A percentile compares a stretch with the other conserved stretches of the same genome.
Evolutionary conservation across 352 stramenopile genomes (phyloP).

Genomic region (Phytophthora hybrid): DNA sequence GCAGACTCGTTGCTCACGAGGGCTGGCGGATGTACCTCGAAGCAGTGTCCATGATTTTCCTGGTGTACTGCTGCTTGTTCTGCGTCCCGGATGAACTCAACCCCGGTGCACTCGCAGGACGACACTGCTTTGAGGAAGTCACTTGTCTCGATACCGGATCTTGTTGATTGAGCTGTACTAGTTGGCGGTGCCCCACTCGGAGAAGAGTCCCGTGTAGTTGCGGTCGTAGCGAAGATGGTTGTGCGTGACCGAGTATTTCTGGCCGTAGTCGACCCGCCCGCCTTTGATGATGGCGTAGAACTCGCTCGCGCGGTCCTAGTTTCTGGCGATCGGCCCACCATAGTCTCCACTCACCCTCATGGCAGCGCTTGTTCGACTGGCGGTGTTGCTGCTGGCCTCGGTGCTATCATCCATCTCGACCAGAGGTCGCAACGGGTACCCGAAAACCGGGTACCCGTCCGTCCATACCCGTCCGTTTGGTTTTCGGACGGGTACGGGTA

Average conservation of each 20-base stretch:
- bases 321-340: conserved; percentile 66
- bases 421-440: no score
- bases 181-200: conserved; percentile 57
- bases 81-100: no score
- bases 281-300: conserved; percentile 74
- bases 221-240: conserved; percentile 51
- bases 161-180: conserved; percentile 65
- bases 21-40: no score
- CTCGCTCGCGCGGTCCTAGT: conserved; percentile 73
- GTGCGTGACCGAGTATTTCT: conserved; percentile 50
- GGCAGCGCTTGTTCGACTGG: conserved; percentile 40
- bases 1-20: no score
- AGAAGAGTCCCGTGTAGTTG: conserved; percentile 64
- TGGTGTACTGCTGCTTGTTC: no score
- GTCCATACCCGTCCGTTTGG: no score
- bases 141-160: no score
- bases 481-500: no score
- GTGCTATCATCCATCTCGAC: conserved; percentile 3
- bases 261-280: conserved; percentile 57
- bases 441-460: no score
- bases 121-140: no score
- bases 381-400: conserved; percentile 16
- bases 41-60: no score
- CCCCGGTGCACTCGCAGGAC: no score
- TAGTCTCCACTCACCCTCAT: conserved; percentile 20